phyloP scores from a whole-genome alignment of 2,329 filamentous ascomycete genomes.

The Parastagonospora avenae region DNA sequence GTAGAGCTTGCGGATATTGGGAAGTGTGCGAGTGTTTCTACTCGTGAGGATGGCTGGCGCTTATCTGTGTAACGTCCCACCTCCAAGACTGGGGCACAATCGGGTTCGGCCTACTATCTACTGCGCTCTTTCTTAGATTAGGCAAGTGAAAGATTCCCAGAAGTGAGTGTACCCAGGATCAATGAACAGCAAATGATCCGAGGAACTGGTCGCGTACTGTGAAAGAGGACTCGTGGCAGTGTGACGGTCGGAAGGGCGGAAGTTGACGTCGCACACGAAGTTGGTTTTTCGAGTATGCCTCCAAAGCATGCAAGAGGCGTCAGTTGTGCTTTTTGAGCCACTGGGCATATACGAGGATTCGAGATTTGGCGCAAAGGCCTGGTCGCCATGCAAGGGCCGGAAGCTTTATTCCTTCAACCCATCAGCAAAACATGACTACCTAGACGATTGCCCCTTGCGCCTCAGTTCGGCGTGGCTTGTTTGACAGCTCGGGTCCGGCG shows the following conservation, averaged over 20 bases:
- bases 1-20: background rate
- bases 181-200: too few species aligned
- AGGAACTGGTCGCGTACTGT: too few species aligned
- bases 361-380: constrained; percentile 1
- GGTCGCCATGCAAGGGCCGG: background rate
- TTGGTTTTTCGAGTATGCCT: constrained; percentile 7
- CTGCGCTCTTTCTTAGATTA: too few species aligned
- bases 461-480: background rate
- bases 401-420: background rate
- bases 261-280: constrained; percentile 1
- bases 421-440: background rate
- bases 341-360: background rate
- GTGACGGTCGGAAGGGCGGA: background rate
- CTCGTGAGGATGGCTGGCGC: too few species aligned
- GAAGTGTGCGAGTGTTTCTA: background rate
- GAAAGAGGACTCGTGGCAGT: too few species aligned
- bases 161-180: too few species aligned
- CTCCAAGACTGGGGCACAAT: too few species aligned
- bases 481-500: constrained; percentile 2
- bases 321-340: background rate
- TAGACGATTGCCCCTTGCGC: background rate
- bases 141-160: too few species aligned
- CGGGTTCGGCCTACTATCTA: too few species aligned
- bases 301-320: constrained; percentile 2
- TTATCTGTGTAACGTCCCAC: too few species aligned